Percentiles rank a stretch among this genome's conserved stretches.
Conservation (phyloP, 805 yeast genomes). For the Priceomyces haplophilus region DNA sequence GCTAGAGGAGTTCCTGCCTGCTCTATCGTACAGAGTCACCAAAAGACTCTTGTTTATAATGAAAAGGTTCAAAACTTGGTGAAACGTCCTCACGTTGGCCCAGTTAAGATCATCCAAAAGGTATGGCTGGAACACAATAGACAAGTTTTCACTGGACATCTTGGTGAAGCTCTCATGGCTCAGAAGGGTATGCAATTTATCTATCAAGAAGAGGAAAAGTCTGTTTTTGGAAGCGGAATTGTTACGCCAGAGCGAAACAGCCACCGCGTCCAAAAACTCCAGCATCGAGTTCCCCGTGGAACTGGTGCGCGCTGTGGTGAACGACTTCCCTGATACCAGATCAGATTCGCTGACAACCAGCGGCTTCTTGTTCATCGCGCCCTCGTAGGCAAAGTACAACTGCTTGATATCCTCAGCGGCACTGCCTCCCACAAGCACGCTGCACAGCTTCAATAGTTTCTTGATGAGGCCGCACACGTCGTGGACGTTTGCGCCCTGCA, state of each 20-base stretch:
- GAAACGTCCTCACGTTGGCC: slow-evolving; percentile 14
- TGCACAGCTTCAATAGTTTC: slow-evolving; percentile 15
- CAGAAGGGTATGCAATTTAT: slow-evolving; percentile 14
- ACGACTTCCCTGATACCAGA: slow-evolving; percentile 7
- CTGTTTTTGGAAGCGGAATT: slow-evolving; percentile 15
- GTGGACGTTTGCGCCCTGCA: slow-evolving; percentile 18
- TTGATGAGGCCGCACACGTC: slow-evolving; percentile 29
- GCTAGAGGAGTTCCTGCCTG: neutral
- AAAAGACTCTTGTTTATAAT: slow-evolving; percentile 14
- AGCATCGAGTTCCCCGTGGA: slow-evolving; percentile 1
- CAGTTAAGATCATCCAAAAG: slow-evolving; percentile 18
- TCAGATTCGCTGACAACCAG: slow-evolving; percentile 6
- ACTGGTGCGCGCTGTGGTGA: slow-evolving; percentile 7
- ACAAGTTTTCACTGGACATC: slow-evolving; percentile 25
- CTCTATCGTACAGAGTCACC: neutral
- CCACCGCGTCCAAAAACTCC: slow-evolving; percentile 3
- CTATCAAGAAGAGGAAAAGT: slow-evolving; percentile 17
- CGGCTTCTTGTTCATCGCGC: neutral
- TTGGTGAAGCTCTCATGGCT: slow-evolving; percentile 19
- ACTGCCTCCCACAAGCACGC: slow-evolving; percentile 8
- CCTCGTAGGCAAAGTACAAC: slow-evolving; percentile 2
- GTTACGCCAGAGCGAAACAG: slow-evolving; percentile 3
- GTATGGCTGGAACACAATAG: slow-evolving; percentile 34
- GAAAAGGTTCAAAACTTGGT: slow-evolving; percentile 16
- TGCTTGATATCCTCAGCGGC: slow-evolving; percentile 6